Base-by-base conservation (phyloP, 441 rosid genomes). In the Capsella rubella region DNA sequence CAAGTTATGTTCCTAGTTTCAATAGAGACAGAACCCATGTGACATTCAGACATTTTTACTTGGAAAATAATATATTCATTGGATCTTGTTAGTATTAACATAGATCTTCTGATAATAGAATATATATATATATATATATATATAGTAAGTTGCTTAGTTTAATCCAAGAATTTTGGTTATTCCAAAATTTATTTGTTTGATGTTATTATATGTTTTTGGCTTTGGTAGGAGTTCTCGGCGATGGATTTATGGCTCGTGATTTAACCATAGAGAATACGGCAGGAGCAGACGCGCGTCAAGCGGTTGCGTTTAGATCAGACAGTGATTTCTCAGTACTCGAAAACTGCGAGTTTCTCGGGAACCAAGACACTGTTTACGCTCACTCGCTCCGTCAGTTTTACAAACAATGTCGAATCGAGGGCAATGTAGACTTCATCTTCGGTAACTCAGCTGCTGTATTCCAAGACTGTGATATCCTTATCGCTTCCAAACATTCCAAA, bases 171-270 rank as follows among this genome's bases (percentile, higher is more conserved):
- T 29, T 10, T 62, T 39, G 53, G 28, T 14, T 14, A 27, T 14
- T 54, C 12, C 57, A 14, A 28, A 35, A 28, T 37, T 14, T 53
- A 27, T 5, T 52, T 52, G 37, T 27, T 51, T 28, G 12, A 9
- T 51, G 5, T 21, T 40, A 34, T 34, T 6, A 32, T 18, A 28
- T 75, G 34, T 62, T 62, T n/a, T 15, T 4, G 62, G 15, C 58
- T 64, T 5, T 5, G 64, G 34, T 81, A 94, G 99, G 93, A 28
- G 89, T 94, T 47, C 72, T 84, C 18, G 97, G 99, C 0, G 97
- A 94, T 78, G 97, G 99, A 47, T 94, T 94, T 79, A 92, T 92
- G 99, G 97, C 97, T 1, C 84, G 88, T 43, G 92, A 86, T 43
- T 64, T 95, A 39, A 95, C 99, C 0, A 69, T 94, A 74, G 85